These are phyloP conservation scores for Castanospermum australe DNA, from an alignment of 306 rosid genomes.

Conservation along the genomic window DNA sequence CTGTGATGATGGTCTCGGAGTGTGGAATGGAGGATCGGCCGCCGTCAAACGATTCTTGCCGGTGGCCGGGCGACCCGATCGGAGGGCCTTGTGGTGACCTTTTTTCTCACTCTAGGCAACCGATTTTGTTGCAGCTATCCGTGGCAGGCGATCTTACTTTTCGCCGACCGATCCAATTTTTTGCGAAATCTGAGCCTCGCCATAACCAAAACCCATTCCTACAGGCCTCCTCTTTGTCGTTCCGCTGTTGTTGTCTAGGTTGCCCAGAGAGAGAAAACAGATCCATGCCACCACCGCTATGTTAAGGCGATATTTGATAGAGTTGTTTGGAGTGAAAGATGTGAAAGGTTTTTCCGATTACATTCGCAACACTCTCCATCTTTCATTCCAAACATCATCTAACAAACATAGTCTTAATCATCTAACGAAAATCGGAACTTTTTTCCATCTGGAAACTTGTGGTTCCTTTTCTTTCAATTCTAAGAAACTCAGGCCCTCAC, in stretches of 20 bases:
- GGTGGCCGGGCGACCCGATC: constrained; percentile 41
- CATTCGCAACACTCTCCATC: neutral
- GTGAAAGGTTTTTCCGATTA: neutral
- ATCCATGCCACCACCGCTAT: neutral
- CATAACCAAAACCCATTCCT: neutral
- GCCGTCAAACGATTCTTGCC: neutral
- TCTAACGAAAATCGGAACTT: too few relatives aligned
- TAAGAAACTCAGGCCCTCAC: too few relatives aligned
- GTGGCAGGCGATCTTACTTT: constrained; percentile 26
- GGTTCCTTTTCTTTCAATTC: too few relatives aligned
- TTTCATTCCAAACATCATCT: constrained; percentile 36
- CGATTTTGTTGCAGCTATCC: constrained; percentile 45
- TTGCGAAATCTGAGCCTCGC: constrained; percentile 42
- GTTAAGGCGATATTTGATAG: constrained; percentile 18
- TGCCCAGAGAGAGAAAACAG: neutral
- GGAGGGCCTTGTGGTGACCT: too few relatives aligned
- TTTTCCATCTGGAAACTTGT: too few relatives aligned
- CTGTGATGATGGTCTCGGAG: constrained; percentile 50
- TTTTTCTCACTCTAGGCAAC: too few relatives aligned
- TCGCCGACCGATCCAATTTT: neutral
- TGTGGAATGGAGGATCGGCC: constrained; percentile 30
- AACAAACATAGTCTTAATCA: constrained; percentile 16
- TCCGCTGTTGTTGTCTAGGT: neutral
- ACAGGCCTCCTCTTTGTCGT: too few relatives aligned
- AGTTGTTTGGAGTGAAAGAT: constrained; percentile 32